Evolutionary conservation across 257 asterid species (phyloP).

Genomic region (Solanum chilense): DNA sequence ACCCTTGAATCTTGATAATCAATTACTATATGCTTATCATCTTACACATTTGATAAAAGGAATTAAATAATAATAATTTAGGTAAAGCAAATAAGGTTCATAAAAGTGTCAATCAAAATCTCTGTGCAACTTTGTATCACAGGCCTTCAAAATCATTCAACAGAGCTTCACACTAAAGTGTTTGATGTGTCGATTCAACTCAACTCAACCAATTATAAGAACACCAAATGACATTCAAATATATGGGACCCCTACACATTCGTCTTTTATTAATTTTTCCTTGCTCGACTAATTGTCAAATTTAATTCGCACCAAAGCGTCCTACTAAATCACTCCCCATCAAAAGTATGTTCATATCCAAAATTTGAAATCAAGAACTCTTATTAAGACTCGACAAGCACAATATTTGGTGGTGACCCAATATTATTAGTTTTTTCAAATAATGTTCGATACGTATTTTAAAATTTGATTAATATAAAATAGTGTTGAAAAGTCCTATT

Average conservation of each 20-base stretch:
- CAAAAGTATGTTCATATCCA: not conserved
- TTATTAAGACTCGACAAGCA: too few species aligned
- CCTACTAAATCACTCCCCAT: not conserved
- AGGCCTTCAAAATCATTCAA: not conserved
- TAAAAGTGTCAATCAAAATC: not conserved
- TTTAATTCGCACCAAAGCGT: not conserved
- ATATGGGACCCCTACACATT: not conserved
- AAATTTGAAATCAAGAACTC: not conserved
- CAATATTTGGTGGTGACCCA: not conserved
- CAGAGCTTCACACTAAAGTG: not conserved
- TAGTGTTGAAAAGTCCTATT: accelerated
- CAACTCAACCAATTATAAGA: conserved; percentile 5
- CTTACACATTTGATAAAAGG: not conserved
- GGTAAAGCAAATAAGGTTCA: not conserved
- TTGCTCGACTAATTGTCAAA: not conserved
- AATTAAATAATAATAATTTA: not conserved
- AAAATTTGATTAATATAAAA: not conserved
- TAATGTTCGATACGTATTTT: not conserved
- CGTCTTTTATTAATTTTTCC: not conserved
- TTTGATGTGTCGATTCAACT: conserved; percentile 1
- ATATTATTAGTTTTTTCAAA: not conserved
- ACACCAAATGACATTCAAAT: not conserved
- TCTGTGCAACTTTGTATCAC: not conserved
- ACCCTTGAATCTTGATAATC: not conserved
- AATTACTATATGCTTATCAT: not conserved